phyloP scores from a whole-genome alignment of 2,329 filamentous ascomycete genomes.

The Aspergillus quadrilineatus region DNA sequence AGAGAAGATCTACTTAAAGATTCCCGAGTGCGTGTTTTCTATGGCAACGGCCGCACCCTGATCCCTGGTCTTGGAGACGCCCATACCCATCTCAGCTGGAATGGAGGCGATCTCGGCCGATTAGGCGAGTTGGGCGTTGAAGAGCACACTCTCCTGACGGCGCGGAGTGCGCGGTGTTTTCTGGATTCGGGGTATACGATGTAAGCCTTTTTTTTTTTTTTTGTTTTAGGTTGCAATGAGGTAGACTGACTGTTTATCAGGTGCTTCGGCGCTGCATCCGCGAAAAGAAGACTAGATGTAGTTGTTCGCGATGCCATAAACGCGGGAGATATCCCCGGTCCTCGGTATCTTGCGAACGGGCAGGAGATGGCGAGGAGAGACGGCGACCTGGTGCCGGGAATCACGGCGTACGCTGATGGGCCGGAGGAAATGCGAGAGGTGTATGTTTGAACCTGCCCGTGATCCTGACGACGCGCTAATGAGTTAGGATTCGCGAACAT shows the following conservation, averaged over 20 bases:
- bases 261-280: slow-evolving; percentile 50
- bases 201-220: not conserved
- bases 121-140: slow-evolving; percentile 47
- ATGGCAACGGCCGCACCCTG: slow-evolving; percentile 46
- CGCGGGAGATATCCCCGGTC: slow-evolving; percentile 49
- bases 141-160: slow-evolving; percentile 50
- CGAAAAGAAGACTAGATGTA: slow-evolving; percentile 48
- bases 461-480: too few relatives aligned
- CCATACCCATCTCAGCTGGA: slow-evolving; percentile 49
- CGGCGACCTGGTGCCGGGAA: slow-evolving; percentile 46
- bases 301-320: slow-evolving; percentile 53
- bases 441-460: too few relatives aligned
- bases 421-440: slow-evolving; percentile 38
- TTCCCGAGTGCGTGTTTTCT: slow-evolving; percentile 36
- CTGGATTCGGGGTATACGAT: slow-evolving; percentile 51
- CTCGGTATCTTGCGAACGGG: slow-evolving; percentile 50
- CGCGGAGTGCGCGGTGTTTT: slow-evolving; percentile 45
- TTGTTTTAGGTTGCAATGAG: not conserved
- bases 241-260: slow-evolving; percentile 10
- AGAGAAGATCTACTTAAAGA: slow-evolving; percentile 29
- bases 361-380: slow-evolving; percentile 49
- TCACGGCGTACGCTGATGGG: slow-evolving; percentile 45
- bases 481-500: slow-evolving; percentile 33
- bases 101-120: slow-evolving; percentile 43
- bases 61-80: slow-evolving; percentile 53